Conservation (phyloP, 1,284 basidiomycete genomes). For the Vanrija sp. region DNA sequence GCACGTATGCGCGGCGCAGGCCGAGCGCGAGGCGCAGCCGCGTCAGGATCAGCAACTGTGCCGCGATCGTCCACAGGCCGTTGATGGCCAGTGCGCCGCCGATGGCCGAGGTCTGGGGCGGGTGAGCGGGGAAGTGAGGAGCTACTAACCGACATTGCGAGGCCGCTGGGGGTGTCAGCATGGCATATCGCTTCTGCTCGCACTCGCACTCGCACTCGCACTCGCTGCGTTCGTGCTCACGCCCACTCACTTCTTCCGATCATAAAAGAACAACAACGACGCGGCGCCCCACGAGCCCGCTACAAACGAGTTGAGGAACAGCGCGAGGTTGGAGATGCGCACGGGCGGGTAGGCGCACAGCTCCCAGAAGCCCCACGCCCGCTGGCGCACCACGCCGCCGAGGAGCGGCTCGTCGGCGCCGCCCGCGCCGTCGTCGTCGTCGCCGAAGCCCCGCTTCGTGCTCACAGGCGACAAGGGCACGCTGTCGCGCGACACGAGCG, state of each 20-base stretch:
- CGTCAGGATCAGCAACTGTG: constrained; percentile 41
- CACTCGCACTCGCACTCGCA: background rate
- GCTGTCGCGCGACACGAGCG: constrained; percentile 1
- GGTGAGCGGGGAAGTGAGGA: too few relatives aligned
- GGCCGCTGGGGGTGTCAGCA: constrained; percentile 28
- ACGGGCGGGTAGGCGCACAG: constrained; percentile 34
- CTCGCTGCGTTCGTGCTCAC: constrained; percentile 21
- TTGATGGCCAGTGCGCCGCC: constrained; percentile 43
- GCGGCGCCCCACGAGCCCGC: constrained; percentile 41
- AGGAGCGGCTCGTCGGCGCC: background rate
- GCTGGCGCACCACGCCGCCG: background rate
- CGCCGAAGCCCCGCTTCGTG: background rate
- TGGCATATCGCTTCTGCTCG: too few relatives aligned
- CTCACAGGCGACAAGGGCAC: background rate
- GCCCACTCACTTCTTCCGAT: constrained; percentile 34
- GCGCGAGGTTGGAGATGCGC: constrained; percentile 30
- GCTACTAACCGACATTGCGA: constrained; percentile 36
- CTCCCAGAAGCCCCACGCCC: constrained; percentile 36
- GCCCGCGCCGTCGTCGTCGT: background rate
- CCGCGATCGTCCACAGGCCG: constrained; percentile 42
- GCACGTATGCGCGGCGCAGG: constrained; percentile 33
- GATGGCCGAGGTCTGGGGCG: constrained; percentile 35
- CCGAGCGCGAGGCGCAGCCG: constrained; percentile 36
- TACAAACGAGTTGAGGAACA: constrained; percentile 43
- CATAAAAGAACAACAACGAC: constrained; percentile 43